Evolutionary conservation across 805 yeast species (phyloP), one percentile per base, ranked within the genome.

Genomic region (Zygotorulaspora florentina): DNA sequence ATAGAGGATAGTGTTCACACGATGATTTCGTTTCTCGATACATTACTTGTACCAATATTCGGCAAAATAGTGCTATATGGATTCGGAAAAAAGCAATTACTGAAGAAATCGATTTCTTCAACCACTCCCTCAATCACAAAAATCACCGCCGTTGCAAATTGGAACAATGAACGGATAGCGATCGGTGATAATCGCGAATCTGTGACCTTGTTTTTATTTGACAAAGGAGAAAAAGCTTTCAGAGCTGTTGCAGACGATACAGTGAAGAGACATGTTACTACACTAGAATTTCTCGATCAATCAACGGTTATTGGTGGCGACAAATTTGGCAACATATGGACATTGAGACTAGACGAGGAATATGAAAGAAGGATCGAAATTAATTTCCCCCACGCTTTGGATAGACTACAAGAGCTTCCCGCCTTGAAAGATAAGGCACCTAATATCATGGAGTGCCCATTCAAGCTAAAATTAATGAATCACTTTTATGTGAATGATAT

Each of bases 231-330:
- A 2, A 77, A 78, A 51, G 66, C 58, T 16, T 85, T 91, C 55
- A 58, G 79, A 7, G 77, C 84, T 2, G 69, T 90, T 46, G 81
- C 80, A 1, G 89, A 81, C 57, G 98, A 93, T 64, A 62, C 73
- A 0, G 66, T 83, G 31, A 72, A 81, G 28, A 69, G 96, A 27
- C 85, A 84, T 57, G 73, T 84, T 3, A 83, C 95, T 0, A 55
- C 80, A 2, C 54, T 84, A 35, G 58, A 72, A 2, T 66, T 79
- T 52, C 65, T 93, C 4, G 98, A 93, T 61, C 76, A 79, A 50
- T 80, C 80, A 45, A 88, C 96, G 0, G 77, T 85, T 1, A 69
- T 85, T 34, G 87, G 87, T 1, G 96, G 96, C 11, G 98, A 93
- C 61, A 83, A 81, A 58, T 88, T 85, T 65, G 97, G 98, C 0